Conservation (phyloP, 768 basidiomycete genomes). For the Multifurca ochricompacta region DNA sequence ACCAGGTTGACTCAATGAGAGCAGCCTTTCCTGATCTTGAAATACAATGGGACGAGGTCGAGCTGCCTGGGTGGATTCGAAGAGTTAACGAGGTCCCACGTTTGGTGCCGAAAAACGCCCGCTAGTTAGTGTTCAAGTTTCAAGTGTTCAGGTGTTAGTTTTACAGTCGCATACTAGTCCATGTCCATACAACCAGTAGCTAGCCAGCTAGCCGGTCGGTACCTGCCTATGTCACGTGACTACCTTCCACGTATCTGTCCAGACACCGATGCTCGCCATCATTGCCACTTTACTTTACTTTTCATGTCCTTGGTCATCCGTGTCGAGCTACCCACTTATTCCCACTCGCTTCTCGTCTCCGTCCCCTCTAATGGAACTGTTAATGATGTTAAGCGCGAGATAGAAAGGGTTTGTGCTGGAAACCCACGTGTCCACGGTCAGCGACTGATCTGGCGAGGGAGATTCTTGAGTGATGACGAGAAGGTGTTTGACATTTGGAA, state of each 20-base stretch:
- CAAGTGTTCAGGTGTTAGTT: too few relatives aligned
- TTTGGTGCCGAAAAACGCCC: neutral
- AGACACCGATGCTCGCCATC: neutral
- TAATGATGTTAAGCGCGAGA: constrained; percentile 59
- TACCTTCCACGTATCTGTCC: constrained; percentile 10
- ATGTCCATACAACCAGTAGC: too few relatives aligned
- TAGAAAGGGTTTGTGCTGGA: constrained; percentile 51
- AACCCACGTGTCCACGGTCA: constrained; percentile 64
- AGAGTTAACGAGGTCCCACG: neutral
- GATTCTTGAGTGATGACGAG: constrained; percentile 57
- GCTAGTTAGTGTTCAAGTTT: neutral
- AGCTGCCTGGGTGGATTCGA: neutral
- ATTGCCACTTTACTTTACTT: neutral
- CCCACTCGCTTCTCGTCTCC: constrained; percentile 53
- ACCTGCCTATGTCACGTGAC: too few relatives aligned
- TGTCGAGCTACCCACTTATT: constrained; percentile 71
- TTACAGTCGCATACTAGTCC: too few relatives aligned
- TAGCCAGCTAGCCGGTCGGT: too few relatives aligned
- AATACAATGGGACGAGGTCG: constrained; percentile 4
- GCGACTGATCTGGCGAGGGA: constrained; percentile 68
- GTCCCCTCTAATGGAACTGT: constrained; percentile 44
- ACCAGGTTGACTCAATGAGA: neutral
- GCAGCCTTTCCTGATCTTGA: neutral
- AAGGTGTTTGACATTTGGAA: constrained; percentile 63
- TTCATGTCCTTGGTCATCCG: constrained; percentile 33